Evolutionary conservation across 2,329 filamentous ascomycete species (phyloP).

Genomic region (Coniochaeta pulveracea): DNA sequence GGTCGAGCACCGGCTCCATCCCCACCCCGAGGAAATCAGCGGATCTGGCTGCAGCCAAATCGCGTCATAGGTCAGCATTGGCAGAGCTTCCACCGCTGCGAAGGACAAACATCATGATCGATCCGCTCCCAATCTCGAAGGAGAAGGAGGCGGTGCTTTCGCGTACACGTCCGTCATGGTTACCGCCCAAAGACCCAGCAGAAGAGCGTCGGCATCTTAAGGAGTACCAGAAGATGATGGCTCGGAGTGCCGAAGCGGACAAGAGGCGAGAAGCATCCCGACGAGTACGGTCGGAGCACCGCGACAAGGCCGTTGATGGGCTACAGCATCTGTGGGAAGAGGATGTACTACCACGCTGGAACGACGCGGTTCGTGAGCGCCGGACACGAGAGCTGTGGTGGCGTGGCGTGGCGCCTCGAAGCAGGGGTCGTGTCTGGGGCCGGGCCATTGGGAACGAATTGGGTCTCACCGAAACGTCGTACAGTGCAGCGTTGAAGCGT

Average conservation of each 20-base stretch:
- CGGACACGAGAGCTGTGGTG: slow-evolving; percentile 71
- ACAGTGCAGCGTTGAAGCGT: slow-evolving; percentile 57
- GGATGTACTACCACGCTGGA: slow-evolving; percentile 67
- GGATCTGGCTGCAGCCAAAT: slow-evolving; percentile 29
- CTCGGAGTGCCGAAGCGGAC: slow-evolving; percentile 46
- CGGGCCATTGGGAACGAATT: slow-evolving; percentile 65
- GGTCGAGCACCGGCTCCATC: slow-evolving; percentile 24
- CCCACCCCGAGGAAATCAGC: slow-evolving; percentile 22
- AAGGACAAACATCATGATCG: slow-evolving; percentile 70
- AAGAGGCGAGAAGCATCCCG: slow-evolving; percentile 44
- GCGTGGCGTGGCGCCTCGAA: slow-evolving; percentile 63
- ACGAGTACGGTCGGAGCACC: slow-evolving; percentile 37
- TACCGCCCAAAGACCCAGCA: slow-evolving; percentile 76
- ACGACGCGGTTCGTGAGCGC: slow-evolving; percentile 55
- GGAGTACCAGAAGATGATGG: slow-evolving; percentile 79
- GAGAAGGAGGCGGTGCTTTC: slow-evolving; percentile 79
- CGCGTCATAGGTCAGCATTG: slow-evolving; percentile 53
- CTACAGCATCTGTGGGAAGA: slow-evolving; percentile 61
- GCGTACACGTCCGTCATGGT: slow-evolving; percentile 71
- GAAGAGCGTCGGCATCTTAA: slow-evolving; percentile 85
- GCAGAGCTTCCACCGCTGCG: slow-evolving; percentile 60
- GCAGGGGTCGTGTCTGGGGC: slow-evolving; percentile 58
- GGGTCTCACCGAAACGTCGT: slow-evolving; percentile 55
- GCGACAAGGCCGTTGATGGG: slow-evolving; percentile 42
- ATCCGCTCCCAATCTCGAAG: slow-evolving; percentile 72